Evolutionary conservation across 257 asterid species (phyloP).

Genomic region (Solanum pinnatisectum): DNA sequence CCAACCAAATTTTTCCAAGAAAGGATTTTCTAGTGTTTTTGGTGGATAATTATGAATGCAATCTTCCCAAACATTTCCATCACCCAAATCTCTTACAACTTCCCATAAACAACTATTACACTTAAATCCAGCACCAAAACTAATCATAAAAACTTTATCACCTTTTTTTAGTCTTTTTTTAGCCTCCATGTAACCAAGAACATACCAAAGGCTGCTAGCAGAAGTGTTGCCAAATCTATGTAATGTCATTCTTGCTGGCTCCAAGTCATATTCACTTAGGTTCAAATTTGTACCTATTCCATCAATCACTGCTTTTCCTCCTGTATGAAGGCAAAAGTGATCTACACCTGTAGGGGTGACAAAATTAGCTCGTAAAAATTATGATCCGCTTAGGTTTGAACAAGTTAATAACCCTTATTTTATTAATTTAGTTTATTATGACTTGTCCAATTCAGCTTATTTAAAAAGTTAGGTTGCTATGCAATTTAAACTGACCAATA

Average conservation of each 20-base stretch:
- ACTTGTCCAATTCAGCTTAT: not conserved
- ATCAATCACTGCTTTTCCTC: slow-evolving; percentile 88
- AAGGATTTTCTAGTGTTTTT: slow-evolving; percentile 46
- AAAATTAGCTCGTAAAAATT: not conserved
- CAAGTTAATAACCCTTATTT: no score
- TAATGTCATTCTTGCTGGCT: slow-evolving; percentile 87
- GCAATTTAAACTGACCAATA: not conserved
- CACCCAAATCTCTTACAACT: slow-evolving; percentile 59
- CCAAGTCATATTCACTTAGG: slow-evolving; percentile 54
- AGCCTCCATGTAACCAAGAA: slow-evolving; percentile 79
- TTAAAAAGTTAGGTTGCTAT: not conserved
- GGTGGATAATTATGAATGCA: slow-evolving; percentile 49
- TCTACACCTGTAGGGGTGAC: slow-evolving; percentile 42
- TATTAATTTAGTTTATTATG: no score
- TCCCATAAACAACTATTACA: slow-evolving; percentile 89
- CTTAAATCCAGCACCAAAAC: slow-evolving; percentile 91
- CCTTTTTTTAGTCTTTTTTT: slow-evolving; percentile 67
- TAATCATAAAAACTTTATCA: slow-evolving; percentile 64
- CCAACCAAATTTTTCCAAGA: slow-evolving; percentile 74
- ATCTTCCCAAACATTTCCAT: slow-evolving; percentile 50
- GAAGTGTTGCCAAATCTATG: slow-evolving; percentile 92
- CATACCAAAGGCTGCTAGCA: slow-evolving; percentile 88
- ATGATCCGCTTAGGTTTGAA: no score
- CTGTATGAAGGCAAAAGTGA: slow-evolving; percentile 84
- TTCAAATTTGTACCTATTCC: slow-evolving; percentile 44